Evolutionary conservation across 2,329 filamentous ascomycete species (phyloP), one percentile per base, ranked within the genome.

Genomic region (Aspergillus fumigatus): DNA sequence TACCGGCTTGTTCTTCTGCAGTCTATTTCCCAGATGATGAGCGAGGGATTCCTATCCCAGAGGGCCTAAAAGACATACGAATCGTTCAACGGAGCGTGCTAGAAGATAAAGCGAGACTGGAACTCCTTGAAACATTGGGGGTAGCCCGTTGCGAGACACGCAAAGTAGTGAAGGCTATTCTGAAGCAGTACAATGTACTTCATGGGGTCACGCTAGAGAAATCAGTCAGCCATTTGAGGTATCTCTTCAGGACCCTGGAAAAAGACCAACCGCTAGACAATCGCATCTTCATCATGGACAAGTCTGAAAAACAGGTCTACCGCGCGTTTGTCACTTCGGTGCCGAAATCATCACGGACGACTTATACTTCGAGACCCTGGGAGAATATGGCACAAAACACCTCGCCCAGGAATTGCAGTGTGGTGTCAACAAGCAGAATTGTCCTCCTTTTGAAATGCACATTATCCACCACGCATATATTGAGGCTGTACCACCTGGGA

Each of bases 241-340:
- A 55, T 21, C 48, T 55, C 14, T 55, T 51, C 21, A 35, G 11
- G 25, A 35, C 35, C n/a, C 9, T 50, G 19, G 14, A 21, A 1
- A 43, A 17, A 7, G 19, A 51, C 0, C 29, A 51, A 4, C 19
- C 21, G 0, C 49, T 55, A 5, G 53, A 55, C 48, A 51, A 48
- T n/a, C 53, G 49, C 4, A 48, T 55, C 29, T 55, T 55, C 27
- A 40, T 55, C 53, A 55, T 51, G 53, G 29, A 55, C 25, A 3
- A 38, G 19, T 9, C 48, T 1, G 41, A 48, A 14, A 25, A 8
- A 27, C 53, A 7, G 8, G 5, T 55, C 7, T 55, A 55, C 29
- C 40, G 53, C 4, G 48, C 27, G 2, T 52, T 25, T 40, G n/a
- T 27, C 8, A 48, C 48, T 7, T 55, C 2, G 53, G 49, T 0